phyloP scores from a whole-genome alignment of 2,329 filamentous ascomycete genomes.

The Boeremia lycopersici region DNA sequence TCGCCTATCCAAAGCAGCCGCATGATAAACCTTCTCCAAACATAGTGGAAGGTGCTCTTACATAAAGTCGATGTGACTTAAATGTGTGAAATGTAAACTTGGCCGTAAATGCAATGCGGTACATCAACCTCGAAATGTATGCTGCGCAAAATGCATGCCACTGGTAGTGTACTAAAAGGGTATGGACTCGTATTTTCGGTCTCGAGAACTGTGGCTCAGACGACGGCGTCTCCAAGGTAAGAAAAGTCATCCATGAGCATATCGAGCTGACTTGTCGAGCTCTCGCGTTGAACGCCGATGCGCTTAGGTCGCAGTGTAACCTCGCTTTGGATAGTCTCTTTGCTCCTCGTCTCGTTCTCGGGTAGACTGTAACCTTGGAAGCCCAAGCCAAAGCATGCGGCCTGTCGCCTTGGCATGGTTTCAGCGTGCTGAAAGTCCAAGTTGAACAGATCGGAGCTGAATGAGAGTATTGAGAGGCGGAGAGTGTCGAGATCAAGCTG shows the following conservation, averaged over 20 bases:
- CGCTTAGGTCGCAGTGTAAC: slow-evolving; percentile 12
- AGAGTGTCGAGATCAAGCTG: slow-evolving; percentile 32
- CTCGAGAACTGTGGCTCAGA: slow-evolving; percentile 14
- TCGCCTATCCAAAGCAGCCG: neutral
- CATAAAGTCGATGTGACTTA: neutral
- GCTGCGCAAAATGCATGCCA: neutral
- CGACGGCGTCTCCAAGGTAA: slow-evolving; percentile 40
- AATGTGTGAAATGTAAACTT: neutral
- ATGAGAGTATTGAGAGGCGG: slow-evolving; percentile 30
- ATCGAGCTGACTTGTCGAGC: slow-evolving; percentile 31
- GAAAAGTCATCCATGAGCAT: slow-evolving; percentile 42
- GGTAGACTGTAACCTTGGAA: slow-evolving; percentile 45
- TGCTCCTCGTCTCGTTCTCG: slow-evolving; percentile 33
- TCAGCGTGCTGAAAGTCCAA: slow-evolving; percentile 32
- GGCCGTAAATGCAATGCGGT: neutral
- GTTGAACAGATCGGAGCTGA: slow-evolving; percentile 39
- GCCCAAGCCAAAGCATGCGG: slow-evolving; percentile 39
- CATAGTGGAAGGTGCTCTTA: neutral
- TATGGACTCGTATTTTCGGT: neutral
- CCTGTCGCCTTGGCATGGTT: slow-evolving; percentile 34
- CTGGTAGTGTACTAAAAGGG: neutral
- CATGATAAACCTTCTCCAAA: neutral
- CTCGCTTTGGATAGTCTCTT: slow-evolving; percentile 35
- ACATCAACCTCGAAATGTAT: slow-evolving; percentile 6
- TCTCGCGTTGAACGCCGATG: slow-evolving; percentile 26